Percentiles rank a stretch among this genome's conserved stretches.
Evolutionary conservation across 352 stramenopile genomes (phyloP).

Genomic region (Chrysophaeum taylorii): DNA sequence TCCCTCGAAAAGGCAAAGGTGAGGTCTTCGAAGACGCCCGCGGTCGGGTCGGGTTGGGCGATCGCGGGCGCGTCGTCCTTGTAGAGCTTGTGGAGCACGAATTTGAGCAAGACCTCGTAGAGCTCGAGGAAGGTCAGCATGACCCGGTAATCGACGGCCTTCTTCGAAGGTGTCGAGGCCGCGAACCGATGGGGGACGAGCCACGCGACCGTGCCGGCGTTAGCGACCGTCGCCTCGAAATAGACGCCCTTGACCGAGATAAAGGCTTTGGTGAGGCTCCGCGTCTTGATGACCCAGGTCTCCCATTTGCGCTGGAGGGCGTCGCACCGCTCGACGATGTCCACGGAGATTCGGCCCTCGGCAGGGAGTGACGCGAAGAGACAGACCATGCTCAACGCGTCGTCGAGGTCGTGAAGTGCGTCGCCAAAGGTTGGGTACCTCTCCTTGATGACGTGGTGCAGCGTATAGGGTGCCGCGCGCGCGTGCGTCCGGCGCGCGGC

Average conservation of each 20-base stretch:
- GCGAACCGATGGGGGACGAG: constrained; percentile 95
- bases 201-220: constrained; percentile 90
- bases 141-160: constrained; percentile 94
- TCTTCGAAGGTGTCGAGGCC: constrained; percentile 75
- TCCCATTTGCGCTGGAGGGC: constrained; percentile 85
- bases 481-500: constrained; percentile 45
- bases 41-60: constrained; percentile 63
- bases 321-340: constrained; percentile 74
- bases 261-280: constrained; percentile 88
- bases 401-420: constrained; percentile 93
- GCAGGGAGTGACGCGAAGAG: constrained; percentile 90
- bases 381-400: constrained; percentile 90
- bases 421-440: constrained; percentile 93
- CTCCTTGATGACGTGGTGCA: constrained; percentile 98
- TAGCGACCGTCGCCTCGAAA: constrained; percentile 77
- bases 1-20: constrained; percentile 72
- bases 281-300: constrained; percentile 79
- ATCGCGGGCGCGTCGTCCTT: constrained; percentile 80
- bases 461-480: constrained; percentile 70
- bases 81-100: constrained; percentile 97
- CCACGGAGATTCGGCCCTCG: constrained; percentile 66
- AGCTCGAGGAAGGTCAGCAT: constrained; percentile 99
- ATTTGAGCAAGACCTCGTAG: constrained; percentile 93
- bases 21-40: constrained; percentile 46
- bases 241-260: constrained; percentile 99